Evolutionary conservation across 441 rosid genomes (phyloP).

Genomic region (Euphorbia corollata): DNA sequence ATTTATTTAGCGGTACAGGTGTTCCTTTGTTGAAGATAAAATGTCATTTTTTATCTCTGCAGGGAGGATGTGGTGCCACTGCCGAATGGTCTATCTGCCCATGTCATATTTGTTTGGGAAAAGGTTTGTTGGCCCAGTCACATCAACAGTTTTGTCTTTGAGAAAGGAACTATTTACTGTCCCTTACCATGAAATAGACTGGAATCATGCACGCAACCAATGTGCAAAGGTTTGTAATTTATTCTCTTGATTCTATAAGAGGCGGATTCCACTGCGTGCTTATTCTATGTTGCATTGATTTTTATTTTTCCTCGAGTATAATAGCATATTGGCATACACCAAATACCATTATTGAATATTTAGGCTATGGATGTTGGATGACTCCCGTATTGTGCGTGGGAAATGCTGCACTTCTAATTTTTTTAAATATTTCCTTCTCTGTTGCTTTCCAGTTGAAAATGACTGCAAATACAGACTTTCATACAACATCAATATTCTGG

Average conservation of each 20-base stretch:
- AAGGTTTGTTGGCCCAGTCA: constrained; percentile 48
- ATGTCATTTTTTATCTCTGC: background rate
- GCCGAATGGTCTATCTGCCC: constrained; percentile 61
- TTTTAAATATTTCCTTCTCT: too few species aligned
- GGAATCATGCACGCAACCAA: constrained; percentile 46
- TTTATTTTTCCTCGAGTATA: background rate
- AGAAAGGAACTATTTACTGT: constrained; percentile 47
- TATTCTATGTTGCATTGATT: background rate
- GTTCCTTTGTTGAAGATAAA: background rate
- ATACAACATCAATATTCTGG: background rate
- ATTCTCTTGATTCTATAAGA: background rate
- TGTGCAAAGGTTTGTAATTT: constrained; percentile 59
- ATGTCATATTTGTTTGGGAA: constrained; percentile 66
- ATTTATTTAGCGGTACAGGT: background rate
- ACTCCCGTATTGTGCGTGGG: background rate
- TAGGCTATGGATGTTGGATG: background rate
- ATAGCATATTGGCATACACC: background rate
- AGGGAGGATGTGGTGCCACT: constrained; percentile 75
- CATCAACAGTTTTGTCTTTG: constrained; percentile 40
- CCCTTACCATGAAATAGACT: constrained; percentile 51
- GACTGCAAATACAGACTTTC: background rate
- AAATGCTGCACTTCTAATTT: background rate
- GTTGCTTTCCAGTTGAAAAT: background rate
- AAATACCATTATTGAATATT: background rate
- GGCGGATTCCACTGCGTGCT: background rate